Evolutionary conservation across 345 rosid genomes (phyloP), one percentile per base, ranked within the genome.

Genomic region (Lumnitzera littorea): DNA sequence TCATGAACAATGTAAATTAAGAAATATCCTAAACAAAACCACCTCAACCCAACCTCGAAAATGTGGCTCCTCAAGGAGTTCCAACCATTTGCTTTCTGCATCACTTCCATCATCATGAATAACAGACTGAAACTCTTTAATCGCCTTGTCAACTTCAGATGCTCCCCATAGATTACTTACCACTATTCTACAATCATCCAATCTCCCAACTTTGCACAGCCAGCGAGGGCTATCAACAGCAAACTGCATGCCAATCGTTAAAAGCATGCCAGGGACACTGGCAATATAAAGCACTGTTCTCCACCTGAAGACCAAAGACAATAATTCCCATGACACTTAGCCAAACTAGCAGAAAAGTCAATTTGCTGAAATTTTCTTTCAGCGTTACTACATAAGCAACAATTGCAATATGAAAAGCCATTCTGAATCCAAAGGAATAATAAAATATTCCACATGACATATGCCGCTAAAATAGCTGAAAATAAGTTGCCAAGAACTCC

Each of bases 201-300:
- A 48, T 68, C 79, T 78, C 24, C 88, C 91, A 46, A 85, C 96
- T 74, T 82, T 85, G 70, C 83, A 88, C 29, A 88, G 80, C 96
- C 92, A 88, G 61, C 90, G 85, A 13, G 96, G 96, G 67, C 96
- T 88, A 17, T 88, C 96, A 24, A 78, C 96, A 24, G 96, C 73
- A 74, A 83, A 85, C 62, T 88, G 91, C 90, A 88, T 83, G 24
- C 91, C 91, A 49, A 85, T 15, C 12, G 81, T 66, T 56, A 88
- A 72, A 64, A 79, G 49, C 66, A 85, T 63, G 64, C 84, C 85
- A 74, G 86, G 91, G 50, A 69, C 23, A 72, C 80, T 80, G 57
- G 90, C 91, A 23, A 78, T 64, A 70, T 70, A 78, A 63, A 88
- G 72, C 68, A 85, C 76, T 61, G 78, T 82, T 80, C 96, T 80